Conservation (phyloP, 2,329 filamentous ascomycete species). For the Aspergillus terreus region DNA sequence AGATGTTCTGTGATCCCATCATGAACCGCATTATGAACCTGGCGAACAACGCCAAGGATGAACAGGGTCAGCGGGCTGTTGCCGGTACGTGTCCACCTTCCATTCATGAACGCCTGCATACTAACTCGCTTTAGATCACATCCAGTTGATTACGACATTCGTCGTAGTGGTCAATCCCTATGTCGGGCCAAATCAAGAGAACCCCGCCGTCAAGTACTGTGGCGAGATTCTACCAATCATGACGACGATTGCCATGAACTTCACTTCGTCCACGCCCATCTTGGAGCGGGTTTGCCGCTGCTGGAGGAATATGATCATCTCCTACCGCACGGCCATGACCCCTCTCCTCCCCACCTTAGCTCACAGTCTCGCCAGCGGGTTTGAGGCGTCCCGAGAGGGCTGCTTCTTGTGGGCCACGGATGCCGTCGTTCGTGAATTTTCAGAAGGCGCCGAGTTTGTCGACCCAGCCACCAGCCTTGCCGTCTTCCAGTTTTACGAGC, state of each 20-base stretch:
- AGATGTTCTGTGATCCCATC: constrained; percentile 89
- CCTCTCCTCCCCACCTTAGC: constrained; percentile 82
- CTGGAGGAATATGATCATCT: constrained; percentile 96
- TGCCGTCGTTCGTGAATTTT: constrained; percentile 92
- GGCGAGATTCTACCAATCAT: constrained; percentile 88
- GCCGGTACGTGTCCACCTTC: constrained; percentile 55
- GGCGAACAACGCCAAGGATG: constrained; percentile 78
- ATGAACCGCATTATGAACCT: constrained; percentile 80
- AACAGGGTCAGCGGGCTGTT: constrained; percentile 78
- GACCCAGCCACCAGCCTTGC: constrained; percentile 76
- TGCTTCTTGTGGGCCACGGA: constrained; percentile 99
- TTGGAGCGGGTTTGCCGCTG: constrained; percentile 90
- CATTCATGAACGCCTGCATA: neutral
- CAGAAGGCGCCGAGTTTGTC: constrained; percentile 81
- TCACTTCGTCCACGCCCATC: constrained; percentile 80
- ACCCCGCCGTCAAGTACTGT: constrained; percentile 95
- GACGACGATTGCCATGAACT: constrained; percentile 81
- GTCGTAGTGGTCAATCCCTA: constrained; percentile 74
- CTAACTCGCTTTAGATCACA: constrained; percentile 59
- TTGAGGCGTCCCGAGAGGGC: constrained; percentile 80
- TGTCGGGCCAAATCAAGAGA: constrained; percentile 66
- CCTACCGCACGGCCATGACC: constrained; percentile 83
- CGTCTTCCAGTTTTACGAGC: constrained; percentile 93
- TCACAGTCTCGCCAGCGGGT: constrained; percentile 81
- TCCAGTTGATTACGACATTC: constrained; percentile 90